Evolutionary conservation across 2,329 filamentous ascomycete species (phyloP).

Genomic region (Diplodia mutila): DNA sequence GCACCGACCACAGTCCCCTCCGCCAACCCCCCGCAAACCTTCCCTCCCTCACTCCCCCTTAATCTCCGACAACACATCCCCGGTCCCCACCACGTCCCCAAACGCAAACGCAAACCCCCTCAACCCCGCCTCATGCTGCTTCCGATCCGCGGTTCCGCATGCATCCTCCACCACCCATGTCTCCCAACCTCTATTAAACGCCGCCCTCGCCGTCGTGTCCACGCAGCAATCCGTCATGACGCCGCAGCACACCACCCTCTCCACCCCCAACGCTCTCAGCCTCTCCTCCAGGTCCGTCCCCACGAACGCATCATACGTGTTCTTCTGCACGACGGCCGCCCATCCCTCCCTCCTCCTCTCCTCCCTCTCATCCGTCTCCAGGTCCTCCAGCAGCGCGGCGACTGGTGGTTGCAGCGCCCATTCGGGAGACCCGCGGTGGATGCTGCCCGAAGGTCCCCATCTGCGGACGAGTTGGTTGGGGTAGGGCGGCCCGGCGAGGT

Average conservation of each 20-base stretch:
- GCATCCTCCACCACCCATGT: constrained; percentile 48
- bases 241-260: constrained; percentile 45
- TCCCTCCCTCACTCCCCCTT: neutral
- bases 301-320: constrained; percentile 49
- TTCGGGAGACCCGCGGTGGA: constrained; percentile 36
- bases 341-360: neutral
- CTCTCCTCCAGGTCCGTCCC: constrained; percentile 33
- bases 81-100: constrained; percentile 40
- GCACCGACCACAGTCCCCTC: neutral
- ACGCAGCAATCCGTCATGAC: constrained; percentile 51
- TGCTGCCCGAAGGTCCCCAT: constrained; percentile 43
- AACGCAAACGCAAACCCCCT: constrained; percentile 42
- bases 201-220: constrained; percentile 45
- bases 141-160: constrained; percentile 40
- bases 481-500: constrained; percentile 37
- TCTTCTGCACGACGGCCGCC: constrained; percentile 40
- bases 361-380: neutral
- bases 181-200: constrained; percentile 48
- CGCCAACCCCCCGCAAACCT: no score
- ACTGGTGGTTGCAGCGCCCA: constrained; percentile 41
- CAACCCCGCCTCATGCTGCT: constrained; percentile 41
- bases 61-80: constrained; percentile 34
- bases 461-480: constrained; percentile 46
- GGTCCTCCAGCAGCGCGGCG: constrained; percentile 27
- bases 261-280: constrained; percentile 34